Evolutionary conservation across 1,284 basidiomycete species (phyloP).

Genomic region (Amylostereum chailletii): DNA sequence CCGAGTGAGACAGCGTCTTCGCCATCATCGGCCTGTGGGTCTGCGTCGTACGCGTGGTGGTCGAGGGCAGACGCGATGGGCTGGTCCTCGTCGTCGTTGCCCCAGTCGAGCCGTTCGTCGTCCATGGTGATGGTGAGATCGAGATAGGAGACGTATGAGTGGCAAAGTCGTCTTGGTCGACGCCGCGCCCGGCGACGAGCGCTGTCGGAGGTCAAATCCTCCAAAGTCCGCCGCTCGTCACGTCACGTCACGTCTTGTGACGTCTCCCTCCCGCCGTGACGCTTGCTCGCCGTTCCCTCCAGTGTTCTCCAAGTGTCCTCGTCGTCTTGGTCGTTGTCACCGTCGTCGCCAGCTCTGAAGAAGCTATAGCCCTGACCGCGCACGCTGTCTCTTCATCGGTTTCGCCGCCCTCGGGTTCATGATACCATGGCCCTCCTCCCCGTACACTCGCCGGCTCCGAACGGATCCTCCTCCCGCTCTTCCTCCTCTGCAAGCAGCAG

Average conservation of each 20-base stretch:
- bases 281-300: no score
- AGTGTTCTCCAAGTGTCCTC: neutral
- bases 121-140: constrained; percentile 36
- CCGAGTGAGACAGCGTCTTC: constrained; percentile 67
- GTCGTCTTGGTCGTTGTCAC: neutral
- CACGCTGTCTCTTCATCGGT: constrained; percentile 23
- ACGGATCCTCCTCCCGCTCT: constrained; percentile 25
- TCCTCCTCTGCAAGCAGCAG: constrained; percentile 36
- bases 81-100: constrained; percentile 57
- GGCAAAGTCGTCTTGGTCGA: no score
- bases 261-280: no score
- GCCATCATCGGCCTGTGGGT: constrained; percentile 33
- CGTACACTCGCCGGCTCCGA: constrained; percentile 32
- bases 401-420: constrained; percentile 31
- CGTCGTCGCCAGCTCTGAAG: constrained; percentile 10
- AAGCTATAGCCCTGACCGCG: no score
- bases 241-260: no score
- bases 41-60: constrained; percentile 11
- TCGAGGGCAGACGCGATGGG: constrained; percentile 12
- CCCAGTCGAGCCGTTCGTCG: constrained; percentile 70
- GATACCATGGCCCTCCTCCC: constrained; percentile 53
- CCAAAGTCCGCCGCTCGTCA: no score
- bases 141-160: neutral
- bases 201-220: no score
- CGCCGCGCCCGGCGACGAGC: no score